A percentile compares a stretch with the other conserved stretches of the same genome.
These are phyloP conservation scores for Beauveria brongniartii DNA, from an alignment of 2,329 filamentous ascomycete species.

Conservation along the genomic window DNA sequence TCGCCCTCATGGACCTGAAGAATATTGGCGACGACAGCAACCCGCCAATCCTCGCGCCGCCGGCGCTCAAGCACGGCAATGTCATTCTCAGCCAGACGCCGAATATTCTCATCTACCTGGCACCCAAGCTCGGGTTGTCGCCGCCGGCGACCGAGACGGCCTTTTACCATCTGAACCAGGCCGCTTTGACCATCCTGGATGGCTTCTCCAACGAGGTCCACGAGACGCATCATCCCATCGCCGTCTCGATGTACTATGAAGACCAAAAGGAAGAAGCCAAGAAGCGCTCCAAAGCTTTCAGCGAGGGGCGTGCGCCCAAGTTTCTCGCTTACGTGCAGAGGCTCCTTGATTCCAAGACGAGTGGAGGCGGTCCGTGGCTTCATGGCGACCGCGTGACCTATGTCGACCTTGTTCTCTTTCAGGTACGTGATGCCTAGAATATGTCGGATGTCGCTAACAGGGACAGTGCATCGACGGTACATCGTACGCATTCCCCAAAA, in stretches of 20 bases:
- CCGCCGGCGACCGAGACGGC: slow-evolving; percentile 34
- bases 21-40: slow-evolving; percentile 46
- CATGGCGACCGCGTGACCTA: slow-evolving; percentile 59
- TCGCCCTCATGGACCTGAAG: slow-evolving; percentile 35
- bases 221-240: slow-evolving; percentile 68
- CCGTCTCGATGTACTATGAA: slow-evolving; percentile 55
- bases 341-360: slow-evolving; percentile 47
- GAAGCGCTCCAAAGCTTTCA: slow-evolving; percentile 48
- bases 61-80: slow-evolving; percentile 54
- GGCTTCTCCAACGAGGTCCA: slow-evolving; percentile 63
- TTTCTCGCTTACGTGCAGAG: slow-evolving; percentile 64
- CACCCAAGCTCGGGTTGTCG: slow-evolving; percentile 48
- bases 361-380: slow-evolving; percentile 53
- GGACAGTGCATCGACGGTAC: slow-evolving; percentile 46
- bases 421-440: slow-evolving; percentile 35
- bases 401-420: slow-evolving; percentile 67
- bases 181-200: slow-evolving; percentile 64
- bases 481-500: slow-evolving; percentile 62
- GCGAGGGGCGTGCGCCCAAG: slow-evolving; percentile 58
- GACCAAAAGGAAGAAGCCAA: slow-evolving; percentile 64
- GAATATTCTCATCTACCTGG: slow-evolving; percentile 66
- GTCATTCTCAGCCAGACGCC: slow-evolving; percentile 61
- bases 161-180: slow-evolving; percentile 51
- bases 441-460: neutral
- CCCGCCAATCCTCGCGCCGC: slow-evolving; percentile 58